Evolutionary conservation across 345 rosid genomes (phyloP), one percentile per base, ranked within the genome.

Genomic region (Bruguiera gymnorhiza): DNA sequence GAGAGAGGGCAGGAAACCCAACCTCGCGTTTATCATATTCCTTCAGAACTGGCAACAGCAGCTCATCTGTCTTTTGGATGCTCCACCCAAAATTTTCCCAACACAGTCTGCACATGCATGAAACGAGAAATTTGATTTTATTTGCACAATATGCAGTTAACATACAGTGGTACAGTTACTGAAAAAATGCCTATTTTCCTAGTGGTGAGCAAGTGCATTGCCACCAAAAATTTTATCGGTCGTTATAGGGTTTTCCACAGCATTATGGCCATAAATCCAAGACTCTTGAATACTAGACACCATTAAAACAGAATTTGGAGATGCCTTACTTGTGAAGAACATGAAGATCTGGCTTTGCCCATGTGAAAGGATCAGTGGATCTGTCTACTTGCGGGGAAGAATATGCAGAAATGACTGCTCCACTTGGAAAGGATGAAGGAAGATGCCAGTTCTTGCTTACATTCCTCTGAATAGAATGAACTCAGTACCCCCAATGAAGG

Each of bases 401-500:
- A 82, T 94, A 94, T 37, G 97, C 99, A 69, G 90, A 83, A 71
- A 79, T 81, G 77, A 94, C 97, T 1, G 82, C 86, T 75, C 87
- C 97, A 75, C 97, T 94, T 36, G 99, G 99, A 75, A 94, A 94
- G 69, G 90, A 83, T 43, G 84, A 65, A 63, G 99, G 97, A 77
- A 94, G 78, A 73, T 94, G 91, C 99, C 99, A 94, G 77, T 94
- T 94, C 83, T 94, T 94, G 90, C 98, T 94, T 76, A 91, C 96
- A 70, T 94, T 94, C 81, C 98, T 89, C 98, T 94, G 78, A 46
- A 67, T 27, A 70, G 67, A 62, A 72, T 55, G n/a, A 70, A 50
- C 68, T 43, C 58, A 30, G n/a, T 36, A 71, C 30, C 75, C 21
- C 73, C 26, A 56, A 53, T 7, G 52, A 67, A 19, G 21, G 20